Evolutionary conservation across 352 stramenopile genomes (phyloP).

Genomic region (Pythium pectinolyticum): DNA sequence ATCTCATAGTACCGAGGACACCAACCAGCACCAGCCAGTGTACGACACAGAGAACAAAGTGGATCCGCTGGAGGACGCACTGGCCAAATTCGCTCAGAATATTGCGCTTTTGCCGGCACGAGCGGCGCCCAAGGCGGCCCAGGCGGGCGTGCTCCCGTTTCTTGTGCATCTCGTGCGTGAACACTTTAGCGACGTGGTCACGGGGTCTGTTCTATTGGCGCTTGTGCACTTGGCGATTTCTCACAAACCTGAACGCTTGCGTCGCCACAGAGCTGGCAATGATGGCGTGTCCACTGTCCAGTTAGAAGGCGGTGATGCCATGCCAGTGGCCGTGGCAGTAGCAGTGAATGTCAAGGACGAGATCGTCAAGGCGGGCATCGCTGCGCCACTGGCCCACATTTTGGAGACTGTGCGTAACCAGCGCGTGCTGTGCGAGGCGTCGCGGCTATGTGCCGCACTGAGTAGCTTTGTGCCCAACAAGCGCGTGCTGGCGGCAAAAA

Average conservation of each 20-base stretch:
- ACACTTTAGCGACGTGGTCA: constrained; percentile 56
- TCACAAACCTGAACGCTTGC: constrained; percentile 31
- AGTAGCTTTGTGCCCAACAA: constrained; percentile 60
- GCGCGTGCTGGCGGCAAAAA: constrained; percentile 64
- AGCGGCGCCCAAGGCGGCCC: constrained; percentile 42
- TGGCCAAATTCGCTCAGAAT: constrained; percentile 71
- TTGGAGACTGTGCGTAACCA: constrained; percentile 49
- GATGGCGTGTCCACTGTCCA: not conserved
- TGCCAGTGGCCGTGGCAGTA: not conserved
- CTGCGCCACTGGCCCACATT: constrained; percentile 50
- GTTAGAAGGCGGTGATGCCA: too few relatives aligned
- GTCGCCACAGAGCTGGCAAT: constrained; percentile 19
- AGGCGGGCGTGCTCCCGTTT: constrained; percentile 62
- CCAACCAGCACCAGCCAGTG: not conserved
- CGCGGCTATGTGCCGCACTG: constrained; percentile 57
- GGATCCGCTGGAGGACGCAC: constrained; percentile 52
- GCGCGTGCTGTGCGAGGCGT: constrained; percentile 54
- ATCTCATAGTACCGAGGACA: not conserved
- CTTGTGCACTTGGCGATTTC: constrained; percentile 69
- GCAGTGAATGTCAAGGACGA: constrained; percentile 50
- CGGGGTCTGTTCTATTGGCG: constrained; percentile 65
- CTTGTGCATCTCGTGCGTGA: constrained; percentile 54
- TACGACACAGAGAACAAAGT: constrained; percentile 2
- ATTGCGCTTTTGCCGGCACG: constrained; percentile 61
- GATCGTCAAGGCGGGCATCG: constrained; percentile 56